A percentile compares a stretch with the other conserved stretches of the same genome.
phyloP scores from a whole-genome alignment of 371 early-diverging fungal species.

The Vittaforma corneae region DNA sequence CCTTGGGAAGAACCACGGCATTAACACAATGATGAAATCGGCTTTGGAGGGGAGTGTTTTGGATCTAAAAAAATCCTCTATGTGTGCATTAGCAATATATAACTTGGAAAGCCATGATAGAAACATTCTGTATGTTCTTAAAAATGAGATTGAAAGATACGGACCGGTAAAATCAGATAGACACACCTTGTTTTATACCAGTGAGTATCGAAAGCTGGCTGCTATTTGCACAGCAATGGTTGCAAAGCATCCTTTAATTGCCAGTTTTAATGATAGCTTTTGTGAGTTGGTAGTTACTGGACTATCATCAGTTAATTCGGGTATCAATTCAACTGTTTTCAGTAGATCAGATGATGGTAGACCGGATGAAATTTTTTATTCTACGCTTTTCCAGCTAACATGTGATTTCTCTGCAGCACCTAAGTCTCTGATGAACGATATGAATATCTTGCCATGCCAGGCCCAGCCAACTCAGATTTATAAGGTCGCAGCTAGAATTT shows the following conservation, averaged over 20 bases:
- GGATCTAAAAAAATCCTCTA: neutral
- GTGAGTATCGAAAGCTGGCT: neutral
- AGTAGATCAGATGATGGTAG: constrained; percentile 4
- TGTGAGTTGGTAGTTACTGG: neutral
- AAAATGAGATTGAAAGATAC: neutral
- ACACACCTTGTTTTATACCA: neutral
- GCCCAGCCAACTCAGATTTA: constrained; percentile 5
- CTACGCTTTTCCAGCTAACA: constrained; percentile 16
- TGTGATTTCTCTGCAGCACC: neutral
- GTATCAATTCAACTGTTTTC: neutral
- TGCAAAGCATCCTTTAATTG: neutral
- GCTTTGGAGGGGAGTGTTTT: neutral
- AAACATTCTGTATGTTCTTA: neutral
- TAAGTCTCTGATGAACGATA: neutral
- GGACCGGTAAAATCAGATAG: neutral
- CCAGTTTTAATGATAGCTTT: neutral
- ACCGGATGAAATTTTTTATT: constrained; percentile 45
- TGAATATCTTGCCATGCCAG: neutral
- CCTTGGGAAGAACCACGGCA: neutral
- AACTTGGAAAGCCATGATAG: neutral
- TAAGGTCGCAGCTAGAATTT: constrained; percentile 24
- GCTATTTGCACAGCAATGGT: neutral
- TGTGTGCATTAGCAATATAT: neutral
- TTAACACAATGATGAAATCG: neutral
- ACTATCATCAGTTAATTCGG: neutral